phyloP scores from a whole-genome alignment of 2,329 filamentous ascomycete genomes.

The Periconia macrospinosa region DNA sequence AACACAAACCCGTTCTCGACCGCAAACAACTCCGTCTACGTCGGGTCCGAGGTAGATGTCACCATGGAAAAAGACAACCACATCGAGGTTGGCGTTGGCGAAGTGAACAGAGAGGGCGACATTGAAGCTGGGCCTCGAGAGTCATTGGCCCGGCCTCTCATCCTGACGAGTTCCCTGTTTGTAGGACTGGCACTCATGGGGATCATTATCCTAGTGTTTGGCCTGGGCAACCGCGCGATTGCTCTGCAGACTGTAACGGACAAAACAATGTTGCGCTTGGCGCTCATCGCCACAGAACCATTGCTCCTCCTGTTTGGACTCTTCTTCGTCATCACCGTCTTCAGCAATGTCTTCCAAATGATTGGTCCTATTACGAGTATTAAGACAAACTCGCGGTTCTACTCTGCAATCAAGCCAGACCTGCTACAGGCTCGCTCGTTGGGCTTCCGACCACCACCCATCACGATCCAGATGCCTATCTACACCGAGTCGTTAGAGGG shows the following conservation, averaged over 20 bases:
- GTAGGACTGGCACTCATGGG: conserved; percentile 56
- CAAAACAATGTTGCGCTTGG: conserved; percentile 55
- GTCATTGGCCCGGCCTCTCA: conserved; percentile 49
- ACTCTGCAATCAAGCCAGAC: conserved; percentile 60
- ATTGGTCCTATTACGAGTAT: conserved; percentile 75
- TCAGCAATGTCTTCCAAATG: conserved; percentile 53
- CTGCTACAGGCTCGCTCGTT: conserved; percentile 55
- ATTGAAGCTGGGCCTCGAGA: conserved; percentile 30
- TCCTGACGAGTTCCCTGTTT: conserved; percentile 58
- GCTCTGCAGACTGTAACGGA: conserved; percentile 58
- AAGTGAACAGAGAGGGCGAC: conserved; percentile 40
- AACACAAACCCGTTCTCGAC: conserved; percentile 38
- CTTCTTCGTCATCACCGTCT: conserved; percentile 18
- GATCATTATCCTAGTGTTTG: conserved; percentile 57
- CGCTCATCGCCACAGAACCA: conserved; percentile 51
- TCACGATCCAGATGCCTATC: conserved; percentile 77
- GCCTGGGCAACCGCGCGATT: conserved; percentile 57
- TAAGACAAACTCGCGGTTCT: conserved; percentile 76
- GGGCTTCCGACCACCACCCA: conserved; percentile 63
- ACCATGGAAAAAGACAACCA: conserved; percentile 14
- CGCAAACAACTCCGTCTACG: conserved; percentile 28
- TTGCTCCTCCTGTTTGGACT: conserved; percentile 59
- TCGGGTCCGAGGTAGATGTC: conserved; percentile 21
- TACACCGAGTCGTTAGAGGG: conserved; percentile 78
- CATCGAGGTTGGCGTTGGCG: conserved; percentile 28